Percentiles rank a stretch among this genome's conserved stretches.
Evolutionary conservation across 768 basidiomycete genomes (phyloP).

Genomic region (Tulasnella sp.): DNA sequence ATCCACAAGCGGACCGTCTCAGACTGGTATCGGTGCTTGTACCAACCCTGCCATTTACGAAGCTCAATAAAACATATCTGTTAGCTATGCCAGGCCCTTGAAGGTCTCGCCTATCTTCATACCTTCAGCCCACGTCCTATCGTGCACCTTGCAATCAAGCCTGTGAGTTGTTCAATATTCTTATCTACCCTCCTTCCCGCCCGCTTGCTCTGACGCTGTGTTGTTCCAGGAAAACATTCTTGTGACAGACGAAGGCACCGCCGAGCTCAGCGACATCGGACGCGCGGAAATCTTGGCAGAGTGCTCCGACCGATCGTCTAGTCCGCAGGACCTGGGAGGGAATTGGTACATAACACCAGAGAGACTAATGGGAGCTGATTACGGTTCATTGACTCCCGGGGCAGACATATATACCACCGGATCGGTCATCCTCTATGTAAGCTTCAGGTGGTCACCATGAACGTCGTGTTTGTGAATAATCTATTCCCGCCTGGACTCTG

Average conservation of each 20-base stretch:
- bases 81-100: not conserved
- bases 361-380: not conserved
- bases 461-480: not conserved
- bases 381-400: not conserved
- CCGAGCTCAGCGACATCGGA: slow-evolving; percentile 22
- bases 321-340: too few relatives aligned
- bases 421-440: not conserved
- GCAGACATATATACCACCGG: not conserved
- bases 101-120: slow-evolving; percentile 15
- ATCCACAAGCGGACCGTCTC: not conserved
- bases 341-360: not conserved
- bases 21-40: not conserved
- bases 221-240: slow-evolving; percentile 16
- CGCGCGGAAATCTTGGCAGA: too few relatives aligned
- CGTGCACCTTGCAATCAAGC: not conserved
- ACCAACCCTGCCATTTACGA: not conserved
- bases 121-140: not conserved
- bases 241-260: slow-evolving; percentile 3
- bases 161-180: not conserved
- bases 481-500: not conserved
- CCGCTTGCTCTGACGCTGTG: too few relatives aligned
- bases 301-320: too few relatives aligned
- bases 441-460: not conserved
- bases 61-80: not conserved
- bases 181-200: too few relatives aligned